Base-by-base conservation (phyloP, 1,284 basidiomycete species). In the Erythrobasidium hasegawianum region DNA sequence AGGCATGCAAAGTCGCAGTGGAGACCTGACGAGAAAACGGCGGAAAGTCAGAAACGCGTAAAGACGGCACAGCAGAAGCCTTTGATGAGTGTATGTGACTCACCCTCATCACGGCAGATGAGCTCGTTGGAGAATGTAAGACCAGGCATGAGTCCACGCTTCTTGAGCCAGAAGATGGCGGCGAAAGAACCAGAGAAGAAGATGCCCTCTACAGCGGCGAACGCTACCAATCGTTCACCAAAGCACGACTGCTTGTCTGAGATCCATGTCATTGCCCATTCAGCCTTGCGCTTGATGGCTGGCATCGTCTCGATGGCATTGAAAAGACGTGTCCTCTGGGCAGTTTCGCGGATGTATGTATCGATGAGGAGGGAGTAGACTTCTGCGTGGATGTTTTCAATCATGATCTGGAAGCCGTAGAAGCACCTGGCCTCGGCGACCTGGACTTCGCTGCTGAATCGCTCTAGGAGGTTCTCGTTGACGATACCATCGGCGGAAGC, bases 281-380 rank as follows among this genome's bases (percentile, higher is more conserved):
- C 71, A 9, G 75, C 75, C 61, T 76, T 76, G 52, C 69, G 70
- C n/a, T 58, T 59, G 54, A 76, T 75, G 53, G 71, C 72, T 1
- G 74, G 75, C 47, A 76, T 80, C 43, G 79, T 82, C 71, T 83
- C 80, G 74, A 83, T 81, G 24, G 81, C 81, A 67, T 81, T 78
- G 75, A 83, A 83, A 29, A 83, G 76, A 57, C 78, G 80, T 50
- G 78, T 76, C 69, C 82, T 81, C 74, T 83, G 80, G 14, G 75
- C 73, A 20, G 79, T 73, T 67, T 83, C 82, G 69, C 81, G 78
- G 49, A 83, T 80, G 74, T 83, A 83, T 8, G 82, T 83, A 75
- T 83, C 82, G 70, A 83, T 83, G 65, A 83, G 77, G 22, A 83
- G 78, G 57, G 81, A 82, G 76, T 83, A 83, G 41, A 81, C 82